Evolutionary conservation across 140 eudicot genomes (phyloP), one percentile per base, ranked within the genome.

Genomic region (Ambrosia hybrid): DNA sequence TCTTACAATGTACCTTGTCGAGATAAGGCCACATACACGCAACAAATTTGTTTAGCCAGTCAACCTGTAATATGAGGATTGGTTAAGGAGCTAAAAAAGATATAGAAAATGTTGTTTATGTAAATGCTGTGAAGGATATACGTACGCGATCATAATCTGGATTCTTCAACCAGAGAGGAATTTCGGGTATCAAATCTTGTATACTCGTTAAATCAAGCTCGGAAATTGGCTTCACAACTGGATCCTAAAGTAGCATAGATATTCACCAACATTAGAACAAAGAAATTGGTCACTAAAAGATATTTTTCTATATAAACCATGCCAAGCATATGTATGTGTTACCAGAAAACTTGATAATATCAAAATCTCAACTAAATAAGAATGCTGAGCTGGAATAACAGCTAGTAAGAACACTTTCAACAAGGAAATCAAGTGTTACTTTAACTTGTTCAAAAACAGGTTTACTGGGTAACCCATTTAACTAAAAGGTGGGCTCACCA

Each of bases 91-190:
- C 7, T n/a, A 56, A 56, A 21, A 17, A 37, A 38, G 4, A 17
- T 11, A 15, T 5, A 26, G 9, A 57, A 26, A 17, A 5, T 63
- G 8, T 60, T 9, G 11, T 9, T 63, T 9, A 59, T 59, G 12
- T 15, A 30, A 13, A 60, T 26, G 14, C 5, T 26, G 46, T 14
- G 48, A 45, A 68, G 21, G 45, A 70, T 51, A 75, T 38, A 56
- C 87, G 46, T 78, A 89, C 98, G 76, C 92, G 92, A 51, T 92
- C 98, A 77, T 89, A 92, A 82, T 92, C 95, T 46, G 93, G 92
- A 72, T 78, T 85, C 73, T 93, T 93, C 14, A 93, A 84, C 98
- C 98, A 93, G 5, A 80, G 67, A 67, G 98, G 98, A 73, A 94
- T 83, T 79, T 94, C 97, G 7, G 94, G 89, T 73, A 93, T 57